Conservation (phyloP, 208 protist species). For the Tritrichomonas musculus region DNA sequence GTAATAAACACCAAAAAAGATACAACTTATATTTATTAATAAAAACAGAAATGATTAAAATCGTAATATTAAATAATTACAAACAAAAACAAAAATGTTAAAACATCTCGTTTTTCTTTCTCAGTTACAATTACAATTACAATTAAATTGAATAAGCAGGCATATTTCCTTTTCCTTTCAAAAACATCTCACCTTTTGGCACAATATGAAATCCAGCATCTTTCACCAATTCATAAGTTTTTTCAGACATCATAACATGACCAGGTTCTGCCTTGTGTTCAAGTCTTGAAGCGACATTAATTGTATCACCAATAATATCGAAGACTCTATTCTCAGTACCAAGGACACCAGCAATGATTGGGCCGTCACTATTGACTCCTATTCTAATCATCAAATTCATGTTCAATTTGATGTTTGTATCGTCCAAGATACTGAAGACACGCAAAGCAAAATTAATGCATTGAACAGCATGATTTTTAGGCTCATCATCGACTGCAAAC, state of each 20-base stretch:
- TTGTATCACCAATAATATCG: conserved; percentile 1
- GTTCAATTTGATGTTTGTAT: neutral
- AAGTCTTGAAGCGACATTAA: neutral
- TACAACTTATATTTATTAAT: no score
- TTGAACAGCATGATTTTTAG: neutral
- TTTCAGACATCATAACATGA: neutral
- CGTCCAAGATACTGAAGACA: neutral
- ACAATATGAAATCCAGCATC: neutral
- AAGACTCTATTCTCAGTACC: neutral
- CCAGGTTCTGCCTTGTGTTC: neutral
- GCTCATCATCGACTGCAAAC: neutral
- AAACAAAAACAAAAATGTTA: neutral
- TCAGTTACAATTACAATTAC: neutral
- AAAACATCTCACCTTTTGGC: neutral
- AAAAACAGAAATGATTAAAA: no score
- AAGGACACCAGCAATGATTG: neutral
- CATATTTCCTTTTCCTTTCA: neutral
- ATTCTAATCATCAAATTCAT: no score
- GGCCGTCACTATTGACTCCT: neutral
- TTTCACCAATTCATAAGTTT: neutral
- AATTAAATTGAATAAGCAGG: neutral
- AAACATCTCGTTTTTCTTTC: neutral
- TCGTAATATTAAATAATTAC: no score
- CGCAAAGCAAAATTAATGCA: neutral
- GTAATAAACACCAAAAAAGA: no score